Conservation (phyloP, 345 rosid species). For the Atalantia buxifolia region DNA sequence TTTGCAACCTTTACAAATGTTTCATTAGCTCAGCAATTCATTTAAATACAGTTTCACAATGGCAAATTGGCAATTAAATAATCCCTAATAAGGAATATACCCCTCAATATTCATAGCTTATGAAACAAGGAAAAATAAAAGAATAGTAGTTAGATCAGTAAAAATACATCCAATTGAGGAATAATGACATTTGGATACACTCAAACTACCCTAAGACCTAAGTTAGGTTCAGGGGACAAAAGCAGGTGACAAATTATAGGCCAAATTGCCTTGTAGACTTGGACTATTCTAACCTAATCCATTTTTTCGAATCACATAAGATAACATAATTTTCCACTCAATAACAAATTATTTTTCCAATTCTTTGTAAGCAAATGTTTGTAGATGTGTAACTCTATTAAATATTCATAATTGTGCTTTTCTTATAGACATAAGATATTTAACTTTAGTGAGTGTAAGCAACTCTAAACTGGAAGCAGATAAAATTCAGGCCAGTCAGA, state of each 20-base stretch:
- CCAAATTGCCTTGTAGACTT: background rate
- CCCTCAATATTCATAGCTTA: background rate
- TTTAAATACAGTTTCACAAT: background rate
- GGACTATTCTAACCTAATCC: background rate
- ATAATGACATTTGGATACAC: background rate
- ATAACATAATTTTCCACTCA: background rate
- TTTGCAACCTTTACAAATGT: background rate
- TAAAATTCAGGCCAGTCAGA: background rate
- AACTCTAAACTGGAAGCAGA: background rate
- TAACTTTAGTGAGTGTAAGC: background rate
- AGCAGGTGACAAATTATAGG: background rate
- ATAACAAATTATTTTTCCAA: background rate
- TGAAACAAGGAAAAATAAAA: constrained; percentile 1
- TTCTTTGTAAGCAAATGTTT: background rate
- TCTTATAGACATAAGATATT: background rate
- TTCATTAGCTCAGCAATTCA: background rate
- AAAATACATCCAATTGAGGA: background rate
- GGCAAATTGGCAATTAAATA: background rate
- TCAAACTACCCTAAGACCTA: background rate
- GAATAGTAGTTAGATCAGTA: background rate
- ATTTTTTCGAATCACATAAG: background rate
- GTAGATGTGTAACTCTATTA: background rate
- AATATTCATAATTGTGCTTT: background rate
- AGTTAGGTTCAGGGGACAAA: background rate
- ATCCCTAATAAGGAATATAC: background rate